Evolutionary conservation across 2,329 filamentous ascomycete genomes (phyloP).

Genomic region (Lanzia echinophila): DNA sequence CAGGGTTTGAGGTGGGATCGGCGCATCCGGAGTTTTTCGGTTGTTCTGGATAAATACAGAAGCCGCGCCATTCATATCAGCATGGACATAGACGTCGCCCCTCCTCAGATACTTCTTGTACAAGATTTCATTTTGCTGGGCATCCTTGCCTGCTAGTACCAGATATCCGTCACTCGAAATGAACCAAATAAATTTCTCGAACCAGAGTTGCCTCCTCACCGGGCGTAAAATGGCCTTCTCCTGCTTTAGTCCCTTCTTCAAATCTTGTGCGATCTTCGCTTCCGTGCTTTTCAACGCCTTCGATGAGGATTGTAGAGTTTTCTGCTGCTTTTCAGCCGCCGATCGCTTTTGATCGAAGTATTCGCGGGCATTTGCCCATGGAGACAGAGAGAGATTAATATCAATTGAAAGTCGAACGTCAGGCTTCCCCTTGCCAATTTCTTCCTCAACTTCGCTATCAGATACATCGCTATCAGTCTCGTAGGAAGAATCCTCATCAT

Average conservation of each 20-base stretch:
- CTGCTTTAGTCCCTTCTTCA: conserved; percentile 83
- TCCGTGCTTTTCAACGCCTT: conserved; percentile 85
- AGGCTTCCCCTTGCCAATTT: conserved; percentile 32
- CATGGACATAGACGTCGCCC: conserved; percentile 87
- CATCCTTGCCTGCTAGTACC: conserved; percentile 81
- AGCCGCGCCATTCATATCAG: conserved; percentile 77
- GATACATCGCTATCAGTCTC: conserved; percentile 61
- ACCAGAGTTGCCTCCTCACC: conserved; percentile 82
- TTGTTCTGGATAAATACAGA: conserved; percentile 91
- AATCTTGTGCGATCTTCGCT: conserved; percentile 76
- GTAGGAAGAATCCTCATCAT: conserved; percentile 45
- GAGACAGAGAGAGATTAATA: conserved; percentile 73
- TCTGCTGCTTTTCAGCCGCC: conserved; percentile 80
- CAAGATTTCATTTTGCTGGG: conserved; percentile 84
- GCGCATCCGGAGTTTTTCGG: conserved; percentile 66
- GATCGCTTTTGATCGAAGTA: conserved; percentile 87
- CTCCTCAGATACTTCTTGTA: conserved; percentile 81
- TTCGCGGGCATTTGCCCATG: conserved; percentile 82
- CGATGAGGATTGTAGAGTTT: conserved; percentile 73
- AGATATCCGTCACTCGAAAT: conserved; percentile 93
- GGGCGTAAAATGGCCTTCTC: conserved; percentile 84
- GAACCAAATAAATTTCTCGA: conserved; percentile 96
- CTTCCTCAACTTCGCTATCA: conserved; percentile 49
- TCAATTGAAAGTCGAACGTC: conserved; percentile 65
- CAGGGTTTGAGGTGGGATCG: conserved; percentile 85